Evolutionary conservation across 768 basidiomycete species (phyloP), one percentile per base, ranked within the genome.

Genomic region (Lyophyllum semitale): DNA sequence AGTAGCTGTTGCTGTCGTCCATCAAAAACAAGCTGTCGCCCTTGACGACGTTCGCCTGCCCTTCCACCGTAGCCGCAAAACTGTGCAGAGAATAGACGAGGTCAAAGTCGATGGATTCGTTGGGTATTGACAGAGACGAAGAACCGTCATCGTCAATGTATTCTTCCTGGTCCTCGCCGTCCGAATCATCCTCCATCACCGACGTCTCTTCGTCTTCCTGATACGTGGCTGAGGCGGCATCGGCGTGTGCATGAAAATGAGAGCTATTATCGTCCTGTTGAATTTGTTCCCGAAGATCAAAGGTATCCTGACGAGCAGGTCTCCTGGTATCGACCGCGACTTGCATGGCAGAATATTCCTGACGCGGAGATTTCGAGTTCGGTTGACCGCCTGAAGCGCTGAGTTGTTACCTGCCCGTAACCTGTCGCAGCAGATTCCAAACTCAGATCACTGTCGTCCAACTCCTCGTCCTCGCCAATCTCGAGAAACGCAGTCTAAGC

Each of bases 1-100:
- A 98, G 75, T 99, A 99, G 72, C 92, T 93, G 72, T 99, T 98
- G 54, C 89, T 93, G 71, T 99, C 97, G 74, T 99, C 97, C 84
- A 98, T 93, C 41, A 99, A 79, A 68, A 94, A 88, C 43, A 99
- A 81, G 58, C 91, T 92, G 78, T 99, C 96, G 23, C 97, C 97
- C 73, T 98, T 98, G 71, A 97, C 93, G 60, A 99, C 97, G 61
- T 92, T 97, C 2, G 97, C 97, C 74, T 99, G 97, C 23, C 97
- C 97, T 66, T 98, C 96, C 32, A 98, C 95, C 0, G 97, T 98
- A 0, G 97, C 97, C 4, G 95, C 90, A 71, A 98, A 98, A 62
- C 91, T 95, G 68, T 96, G 95, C 26, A 98, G 79, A n/a, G 89
- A 88, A 64, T 94, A 95, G 20, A 96, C 91, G 64, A 93, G 79